Conservation (phyloP, 345 rosid species). For the Syzygium oleosum region DNA sequence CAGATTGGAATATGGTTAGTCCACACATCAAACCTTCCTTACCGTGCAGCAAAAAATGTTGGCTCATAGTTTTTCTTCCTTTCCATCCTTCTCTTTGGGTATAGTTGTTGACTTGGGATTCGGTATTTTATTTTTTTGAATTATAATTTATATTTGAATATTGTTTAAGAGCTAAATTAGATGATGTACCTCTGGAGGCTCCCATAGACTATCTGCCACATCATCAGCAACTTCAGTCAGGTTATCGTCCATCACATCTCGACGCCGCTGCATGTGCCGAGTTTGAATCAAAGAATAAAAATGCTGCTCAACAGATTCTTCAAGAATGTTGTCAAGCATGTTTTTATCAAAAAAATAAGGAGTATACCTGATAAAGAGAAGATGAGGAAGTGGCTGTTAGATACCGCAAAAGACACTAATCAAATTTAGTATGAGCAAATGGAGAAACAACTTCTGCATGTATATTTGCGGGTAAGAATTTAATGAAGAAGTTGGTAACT, state of each 20-base stretch:
- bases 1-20: not conserved
- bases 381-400: not conserved
- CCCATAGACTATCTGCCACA: slow-evolving; percentile 76
- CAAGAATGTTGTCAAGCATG: slow-evolving; percentile 90
- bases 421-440: not conserved
- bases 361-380: slow-evolving; percentile 61
- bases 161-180: not conserved
- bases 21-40: not conserved
- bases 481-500: not conserved
- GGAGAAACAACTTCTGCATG: not conserved
- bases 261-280: slow-evolving; percentile 77
- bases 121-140: not conserved
- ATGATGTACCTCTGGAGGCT: slow-evolving; percentile 80
- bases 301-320: slow-evolving; percentile 94
- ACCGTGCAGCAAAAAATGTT: not conserved
- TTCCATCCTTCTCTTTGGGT: not conserved
- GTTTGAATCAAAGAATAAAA: slow-evolving; percentile 79
- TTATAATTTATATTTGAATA: not conserved
- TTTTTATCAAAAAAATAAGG: slow-evolving; percentile 93
- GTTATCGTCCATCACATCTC: slow-evolving; percentile 76
- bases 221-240: slow-evolving; percentile 78
- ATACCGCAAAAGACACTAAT: not conserved
- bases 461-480: not conserved
- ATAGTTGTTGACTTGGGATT: not conserved
- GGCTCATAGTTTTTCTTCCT: not conserved